Percentiles rank a stretch among this genome's conserved stretches.
Evolutionary conservation across 192 early-diverging fungal species (phyloP).

Genomic region (Podila epicladia): DNA sequence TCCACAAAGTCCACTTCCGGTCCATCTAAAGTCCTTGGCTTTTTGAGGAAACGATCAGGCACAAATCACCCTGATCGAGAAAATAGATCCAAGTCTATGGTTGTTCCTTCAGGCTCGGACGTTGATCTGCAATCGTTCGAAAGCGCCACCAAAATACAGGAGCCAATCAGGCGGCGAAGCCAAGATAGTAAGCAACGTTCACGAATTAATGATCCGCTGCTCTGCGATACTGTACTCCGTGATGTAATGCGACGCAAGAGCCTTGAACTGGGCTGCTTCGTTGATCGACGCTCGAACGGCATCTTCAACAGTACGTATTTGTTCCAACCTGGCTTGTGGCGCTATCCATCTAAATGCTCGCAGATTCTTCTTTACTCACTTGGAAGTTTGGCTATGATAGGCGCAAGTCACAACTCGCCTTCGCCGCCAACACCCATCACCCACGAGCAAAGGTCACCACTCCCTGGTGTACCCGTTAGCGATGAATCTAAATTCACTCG

Average conservation of each 20-base stretch:
- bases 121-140: neutral
- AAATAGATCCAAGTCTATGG: slow-evolving; percentile 7
- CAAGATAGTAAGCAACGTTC: neutral
- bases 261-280: slow-evolving; percentile 14
- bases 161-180: neutral
- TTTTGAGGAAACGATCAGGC: slow-evolving; percentile 18
- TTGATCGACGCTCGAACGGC: slow-evolving; percentile 8
- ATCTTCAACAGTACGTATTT: neutral
- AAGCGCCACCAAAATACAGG: neutral
- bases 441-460: neutral
- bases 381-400: too few relatives aligned
- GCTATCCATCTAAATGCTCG: neutral
- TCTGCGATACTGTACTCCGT: slow-evolving; percentile 8
- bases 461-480: neutral
- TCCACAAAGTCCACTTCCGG: neutral
- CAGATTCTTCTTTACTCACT: too few relatives aligned
- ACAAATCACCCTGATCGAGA: neutral
- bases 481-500: neutral
- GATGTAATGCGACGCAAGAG: slow-evolving; percentile 31
- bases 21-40: slow-evolving; percentile 24
- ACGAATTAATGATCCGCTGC: neutral
- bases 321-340: neutral
- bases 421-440: neutral
- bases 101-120: neutral
- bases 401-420: too few relatives aligned